phyloP scores from a whole-genome alignment of 495 filamentous ascomycete genomes.

The Tuber umbilicatum region DNA sequence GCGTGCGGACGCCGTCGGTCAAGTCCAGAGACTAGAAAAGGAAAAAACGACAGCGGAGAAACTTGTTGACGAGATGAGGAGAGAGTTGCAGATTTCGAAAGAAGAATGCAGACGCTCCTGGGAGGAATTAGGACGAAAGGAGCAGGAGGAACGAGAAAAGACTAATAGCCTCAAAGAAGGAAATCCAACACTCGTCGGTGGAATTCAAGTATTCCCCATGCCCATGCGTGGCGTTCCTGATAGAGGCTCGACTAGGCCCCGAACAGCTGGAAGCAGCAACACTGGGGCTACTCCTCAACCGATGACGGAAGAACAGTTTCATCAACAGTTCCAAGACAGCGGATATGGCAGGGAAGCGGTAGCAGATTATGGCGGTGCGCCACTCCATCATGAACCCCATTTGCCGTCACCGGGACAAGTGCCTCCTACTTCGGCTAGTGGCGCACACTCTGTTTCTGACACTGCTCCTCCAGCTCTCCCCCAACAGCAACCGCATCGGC shows the following conservation, averaged over 20 bases:
- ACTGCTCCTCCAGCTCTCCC: conserved; percentile 41
- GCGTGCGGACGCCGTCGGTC: conserved; percentile 57
- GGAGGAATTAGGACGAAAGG: conserved; percentile 90
- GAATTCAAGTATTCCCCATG: conserved; percentile 96
- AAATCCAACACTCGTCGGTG: conserved; percentile 81
- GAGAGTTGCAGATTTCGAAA: conserved; percentile 88
- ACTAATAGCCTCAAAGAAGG: conserved; percentile 76
- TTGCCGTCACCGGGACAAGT: conserved; percentile 28
- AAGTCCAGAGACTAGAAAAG: conserved; percentile 57
- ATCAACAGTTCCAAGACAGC: conserved; percentile 31
- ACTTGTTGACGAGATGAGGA: conserved; percentile 72
- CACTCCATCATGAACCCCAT: conserved; percentile 29
- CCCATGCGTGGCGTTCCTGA: conserved; percentile 63
- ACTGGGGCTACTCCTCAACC: conserved; percentile 36
- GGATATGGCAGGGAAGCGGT: conserved; percentile 33
- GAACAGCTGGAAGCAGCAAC: conserved; percentile 37
- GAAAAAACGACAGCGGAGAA: conserved; percentile 66
- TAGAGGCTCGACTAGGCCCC: conserved; percentile 45
- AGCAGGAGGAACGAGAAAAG: conserved; percentile 92
- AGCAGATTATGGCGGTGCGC: conserved; percentile 28
- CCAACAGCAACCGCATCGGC: conserved; percentile 37
- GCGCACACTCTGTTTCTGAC: conserved; percentile 19
- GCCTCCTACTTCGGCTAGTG: conserved; percentile 34
- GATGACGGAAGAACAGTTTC: conserved; percentile 10
- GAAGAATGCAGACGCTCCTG: conserved; percentile 93